phyloP scores from a whole-genome alignment of 306 rosid species.

The Castanopsis chinensis region DNA sequence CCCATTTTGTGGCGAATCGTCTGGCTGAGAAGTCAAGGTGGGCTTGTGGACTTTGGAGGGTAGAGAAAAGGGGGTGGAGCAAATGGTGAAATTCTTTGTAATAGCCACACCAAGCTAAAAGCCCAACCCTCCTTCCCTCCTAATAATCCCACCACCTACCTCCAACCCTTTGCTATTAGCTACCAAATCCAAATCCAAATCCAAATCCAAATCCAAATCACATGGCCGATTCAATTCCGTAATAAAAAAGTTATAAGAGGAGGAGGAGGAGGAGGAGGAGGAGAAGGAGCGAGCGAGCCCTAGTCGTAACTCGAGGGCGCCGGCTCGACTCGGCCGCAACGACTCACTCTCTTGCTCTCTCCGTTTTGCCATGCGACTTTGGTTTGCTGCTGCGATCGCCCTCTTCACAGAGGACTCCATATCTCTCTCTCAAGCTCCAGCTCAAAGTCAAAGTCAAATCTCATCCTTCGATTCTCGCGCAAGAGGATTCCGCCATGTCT shows the following conservation, averaged over 20 bases:
- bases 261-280: too few species aligned
- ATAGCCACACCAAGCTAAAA: too few species aligned
- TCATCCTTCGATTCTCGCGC: neutral
- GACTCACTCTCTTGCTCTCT: neutral
- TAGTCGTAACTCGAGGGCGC: conserved; percentile 7
- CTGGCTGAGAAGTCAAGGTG: neutral
- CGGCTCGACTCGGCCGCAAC: conserved; percentile 16
- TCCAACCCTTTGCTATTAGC: too few species aligned
- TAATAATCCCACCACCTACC: too few species aligned
- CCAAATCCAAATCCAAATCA: too few species aligned
- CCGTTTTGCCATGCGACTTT: conserved; percentile 79
- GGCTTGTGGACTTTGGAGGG: too few species aligned
- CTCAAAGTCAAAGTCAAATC: too few species aligned
- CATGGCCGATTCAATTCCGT: neutral
- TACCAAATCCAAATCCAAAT: too few species aligned
- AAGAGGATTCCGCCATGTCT: conserved; percentile 29
- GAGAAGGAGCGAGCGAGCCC: too few species aligned
- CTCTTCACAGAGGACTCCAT: conserved; percentile 62
- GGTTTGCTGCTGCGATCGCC: conserved; percentile 49
- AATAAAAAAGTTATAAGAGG: neutral
- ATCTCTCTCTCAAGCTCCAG: neutral
- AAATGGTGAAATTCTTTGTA: too few species aligned
- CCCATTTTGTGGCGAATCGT: conserved; percentile 17
- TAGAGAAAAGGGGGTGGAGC: too few species aligned
- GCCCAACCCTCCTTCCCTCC: too few species aligned